Evolutionary conservation across 208 protist species (phyloP).

Genomic region (Angomonas desouzai): DNA sequence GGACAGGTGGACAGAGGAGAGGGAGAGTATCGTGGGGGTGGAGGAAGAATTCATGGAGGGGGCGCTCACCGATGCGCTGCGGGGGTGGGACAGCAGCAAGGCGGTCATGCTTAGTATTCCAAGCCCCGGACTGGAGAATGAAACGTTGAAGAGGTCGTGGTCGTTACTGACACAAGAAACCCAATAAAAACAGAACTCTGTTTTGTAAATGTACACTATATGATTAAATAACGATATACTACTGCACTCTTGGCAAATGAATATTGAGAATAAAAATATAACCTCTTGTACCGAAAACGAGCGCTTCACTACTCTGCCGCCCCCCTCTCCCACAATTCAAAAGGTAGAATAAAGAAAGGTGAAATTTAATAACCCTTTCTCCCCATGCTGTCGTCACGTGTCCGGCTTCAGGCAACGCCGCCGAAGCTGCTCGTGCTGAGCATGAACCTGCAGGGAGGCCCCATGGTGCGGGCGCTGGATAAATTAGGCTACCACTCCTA

Average conservation of each 20-base stretch:
- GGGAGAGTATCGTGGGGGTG: slow-evolving; percentile 50
- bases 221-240: no score
- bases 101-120: slow-evolving; percentile 94
- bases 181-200: no score
- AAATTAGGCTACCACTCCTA: slow-evolving; percentile 76
- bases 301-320: no score
- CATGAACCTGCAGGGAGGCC: slow-evolving; percentile 75
- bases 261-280: no score
- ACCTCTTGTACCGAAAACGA: no score
- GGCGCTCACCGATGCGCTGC: slow-evolving; percentile 53
- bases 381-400: neutral
- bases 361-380: no score
- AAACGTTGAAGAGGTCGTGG: slow-evolving; percentile 88
- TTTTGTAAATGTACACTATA: no score
- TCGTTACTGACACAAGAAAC: slow-evolving; percentile 7
- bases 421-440: slow-evolving; percentile 58
- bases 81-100: neutral
- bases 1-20: slow-evolving; percentile 36
- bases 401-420: neutral
- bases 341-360: no score
- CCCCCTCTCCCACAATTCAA: no score
- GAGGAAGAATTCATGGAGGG: slow-evolving; percentile 61
- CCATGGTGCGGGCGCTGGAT: slow-evolving; percentile 47
- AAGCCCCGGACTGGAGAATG: slow-evolving; percentile 95
- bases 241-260: no score